Evolutionary conservation across 2,329 filamentous ascomycete species (phyloP).

Genomic region (Helotiales sp.): DNA sequence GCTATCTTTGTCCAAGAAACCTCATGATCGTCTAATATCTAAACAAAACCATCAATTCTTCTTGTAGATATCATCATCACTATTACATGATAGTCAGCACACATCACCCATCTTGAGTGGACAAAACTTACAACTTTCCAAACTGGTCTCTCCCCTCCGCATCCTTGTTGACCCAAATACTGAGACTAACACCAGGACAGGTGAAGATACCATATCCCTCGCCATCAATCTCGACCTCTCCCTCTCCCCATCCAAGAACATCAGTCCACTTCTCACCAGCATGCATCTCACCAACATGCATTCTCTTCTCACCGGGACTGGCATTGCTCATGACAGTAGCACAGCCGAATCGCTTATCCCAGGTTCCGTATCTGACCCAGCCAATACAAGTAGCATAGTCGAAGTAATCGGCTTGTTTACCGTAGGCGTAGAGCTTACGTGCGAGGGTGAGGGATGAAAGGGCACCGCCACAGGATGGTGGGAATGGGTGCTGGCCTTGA

Average conservation of each 20-base stretch:
- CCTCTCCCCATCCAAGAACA: slow-evolving; percentile 58
- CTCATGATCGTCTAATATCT: neutral
- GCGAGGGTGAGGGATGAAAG: slow-evolving; percentile 65
- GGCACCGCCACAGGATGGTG: slow-evolving; percentile 57
- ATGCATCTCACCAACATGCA: slow-evolving; percentile 65
- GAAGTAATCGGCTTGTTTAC: slow-evolving; percentile 67
- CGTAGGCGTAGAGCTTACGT: slow-evolving; percentile 70
- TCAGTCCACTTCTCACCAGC: slow-evolving; percentile 68
- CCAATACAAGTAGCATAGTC: slow-evolving; percentile 65
- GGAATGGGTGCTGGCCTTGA: slow-evolving; percentile 51
- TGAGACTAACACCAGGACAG: slow-evolving; percentile 58
- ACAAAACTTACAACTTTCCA: slow-evolving; percentile 44
- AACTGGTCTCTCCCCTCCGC: slow-evolving; percentile 56
- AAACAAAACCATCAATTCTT: slow-evolving; percentile 6
- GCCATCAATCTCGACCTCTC: slow-evolving; percentile 61
- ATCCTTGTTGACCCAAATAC: slow-evolving; percentile 64
- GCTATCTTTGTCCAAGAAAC: neutral
- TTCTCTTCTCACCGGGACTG: slow-evolving; percentile 55
- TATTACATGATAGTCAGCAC: slow-evolving; percentile 31
- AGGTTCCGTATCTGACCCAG: slow-evolving; percentile 56
- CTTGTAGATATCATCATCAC: slow-evolving; percentile 40
- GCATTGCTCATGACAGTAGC: slow-evolving; percentile 63
- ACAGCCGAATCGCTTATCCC: slow-evolving; percentile 54
- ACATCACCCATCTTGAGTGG: neutral
- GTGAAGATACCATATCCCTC: slow-evolving; percentile 64